phyloP scores from a whole-genome alignment of 1,284 basidiomycete genomes.

The Naganishia sp. region DNA sequence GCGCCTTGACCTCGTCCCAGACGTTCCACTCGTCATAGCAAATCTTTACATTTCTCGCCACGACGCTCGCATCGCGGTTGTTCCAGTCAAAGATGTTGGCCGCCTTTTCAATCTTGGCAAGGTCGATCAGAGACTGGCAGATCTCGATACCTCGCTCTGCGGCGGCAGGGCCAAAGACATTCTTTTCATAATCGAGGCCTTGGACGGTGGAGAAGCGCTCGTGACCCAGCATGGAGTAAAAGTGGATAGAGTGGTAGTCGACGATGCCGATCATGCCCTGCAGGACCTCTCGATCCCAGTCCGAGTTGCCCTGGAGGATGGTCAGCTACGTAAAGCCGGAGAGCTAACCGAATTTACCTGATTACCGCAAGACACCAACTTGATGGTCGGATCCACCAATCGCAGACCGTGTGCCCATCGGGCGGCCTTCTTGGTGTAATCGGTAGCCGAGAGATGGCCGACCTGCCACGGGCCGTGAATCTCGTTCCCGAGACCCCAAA shows the following conservation, averaged over 20 bases:
- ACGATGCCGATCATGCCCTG: slow-evolving; percentile 45
- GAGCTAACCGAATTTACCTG: slow-evolving; percentile 47
- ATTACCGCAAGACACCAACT: slow-evolving; percentile 64
- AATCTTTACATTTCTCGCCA: slow-evolving; percentile 49
- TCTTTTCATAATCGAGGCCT: slow-evolving; percentile 54
- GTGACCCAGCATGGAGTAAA: slow-evolving; percentile 46
- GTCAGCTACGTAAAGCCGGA: neutral
- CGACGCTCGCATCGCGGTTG: slow-evolving; percentile 34
- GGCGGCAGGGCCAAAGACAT: slow-evolving; percentile 55
- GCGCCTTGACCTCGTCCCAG: slow-evolving; percentile 54
- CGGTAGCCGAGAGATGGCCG: slow-evolving; percentile 62
- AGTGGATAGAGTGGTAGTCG: slow-evolving; percentile 55
- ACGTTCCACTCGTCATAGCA: slow-evolving; percentile 64
- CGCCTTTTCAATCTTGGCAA: slow-evolving; percentile 48
- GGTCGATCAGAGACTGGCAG: slow-evolving; percentile 54
- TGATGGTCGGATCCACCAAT: slow-evolving; percentile 63
- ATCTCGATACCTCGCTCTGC: slow-evolving; percentile 55
- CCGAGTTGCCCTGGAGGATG: slow-evolving; percentile 42
- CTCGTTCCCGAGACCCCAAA: slow-evolving; percentile 57
- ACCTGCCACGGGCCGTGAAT: slow-evolving; percentile 69
- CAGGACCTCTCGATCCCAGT: slow-evolving; percentile 55
- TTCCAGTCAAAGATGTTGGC: slow-evolving; percentile 35
- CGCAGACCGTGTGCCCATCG: slow-evolving; percentile 67
- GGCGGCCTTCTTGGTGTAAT: slow-evolving; percentile 63
- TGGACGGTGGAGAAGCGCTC: slow-evolving; percentile 36